phyloP scores from a whole-genome alignment of 1,284 basidiomycete genomes.

The Grifola frondosa region DNA sequence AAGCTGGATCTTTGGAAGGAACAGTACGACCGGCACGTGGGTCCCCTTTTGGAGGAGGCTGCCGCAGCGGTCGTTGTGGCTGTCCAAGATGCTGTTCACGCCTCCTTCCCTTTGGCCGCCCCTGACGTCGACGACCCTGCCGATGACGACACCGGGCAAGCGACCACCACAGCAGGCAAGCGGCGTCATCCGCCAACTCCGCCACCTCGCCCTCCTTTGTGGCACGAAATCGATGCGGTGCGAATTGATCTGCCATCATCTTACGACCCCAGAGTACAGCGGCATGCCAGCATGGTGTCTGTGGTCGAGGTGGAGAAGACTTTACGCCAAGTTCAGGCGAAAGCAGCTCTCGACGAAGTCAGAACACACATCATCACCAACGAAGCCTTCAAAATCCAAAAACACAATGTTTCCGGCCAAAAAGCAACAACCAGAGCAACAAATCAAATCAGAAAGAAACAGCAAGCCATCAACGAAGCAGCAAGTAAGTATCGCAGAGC shows the following conservation, averaged over 20 bases:
- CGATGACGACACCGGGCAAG: no score
- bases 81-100: no score
- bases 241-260: constrained; percentile 11
- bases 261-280: not conserved
- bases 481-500: constrained; percentile 4
- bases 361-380: constrained; percentile 9
- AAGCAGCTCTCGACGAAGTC: constrained; percentile 5
- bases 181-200: no score
- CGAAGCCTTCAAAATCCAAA: not conserved
- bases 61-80: no score
- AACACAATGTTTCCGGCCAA: constrained; percentile 1
- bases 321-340: constrained; percentile 7
- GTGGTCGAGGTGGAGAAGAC: constrained; percentile 2
- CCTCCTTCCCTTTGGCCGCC: no score
- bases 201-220: no score
- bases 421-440: not conserved
- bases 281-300: not conserved
- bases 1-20: no score
- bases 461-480: not conserved
- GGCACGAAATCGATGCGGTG: not conserved
- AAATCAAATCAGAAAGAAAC: constrained; percentile 6
- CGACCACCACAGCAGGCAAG: no score
- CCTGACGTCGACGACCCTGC: no score
- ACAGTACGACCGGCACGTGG: no score
- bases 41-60: no score